Evolutionary conservation across 176 grass and related monocot genomes (phyloP).

Genomic region (Elymus sibiricus): DNA sequence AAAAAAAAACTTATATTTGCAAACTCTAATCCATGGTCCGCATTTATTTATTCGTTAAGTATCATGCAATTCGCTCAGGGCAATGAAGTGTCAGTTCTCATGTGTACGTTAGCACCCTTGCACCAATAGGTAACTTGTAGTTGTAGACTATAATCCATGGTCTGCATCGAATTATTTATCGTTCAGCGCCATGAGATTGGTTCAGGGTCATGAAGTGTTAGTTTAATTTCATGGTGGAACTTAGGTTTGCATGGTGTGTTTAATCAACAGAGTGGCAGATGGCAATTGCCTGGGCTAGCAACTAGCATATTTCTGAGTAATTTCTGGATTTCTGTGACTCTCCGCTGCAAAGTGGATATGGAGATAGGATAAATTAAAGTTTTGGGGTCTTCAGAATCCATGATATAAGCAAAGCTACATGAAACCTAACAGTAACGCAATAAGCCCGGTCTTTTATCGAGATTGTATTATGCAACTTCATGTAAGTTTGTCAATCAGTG

Average conservation of each 20-base stretch:
- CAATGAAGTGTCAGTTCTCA: constrained; percentile 14
- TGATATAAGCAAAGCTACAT: background rate
- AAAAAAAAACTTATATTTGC: background rate
- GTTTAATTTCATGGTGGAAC: background rate
- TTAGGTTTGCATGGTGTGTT: background rate
- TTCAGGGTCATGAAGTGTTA: background rate
- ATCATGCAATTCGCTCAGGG: background rate
- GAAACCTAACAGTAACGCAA: background rate
- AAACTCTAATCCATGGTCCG: background rate
- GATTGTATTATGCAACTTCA: background rate
- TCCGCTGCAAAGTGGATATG: constrained; percentile 1
- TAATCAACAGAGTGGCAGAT: background rate
- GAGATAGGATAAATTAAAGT: constrained; percentile 3
- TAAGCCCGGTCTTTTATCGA: background rate
- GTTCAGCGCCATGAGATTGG: background rate
- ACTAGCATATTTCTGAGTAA: background rate
- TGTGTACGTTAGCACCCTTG: constrained; percentile 13
- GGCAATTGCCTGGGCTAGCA: background rate
- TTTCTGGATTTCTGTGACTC: background rate
- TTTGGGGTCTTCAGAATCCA: background rate
- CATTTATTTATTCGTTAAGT: constrained; percentile 4
- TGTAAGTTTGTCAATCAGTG: background rate
- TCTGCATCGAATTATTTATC: constrained; percentile 1
- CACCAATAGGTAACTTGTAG: background rate
- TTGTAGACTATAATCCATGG: background rate